These are phyloP conservation scores for Escovopsis sp. DNA, from an alignment of 2,329 filamentous ascomycete genomes.

Conservation along the genomic window DNA sequence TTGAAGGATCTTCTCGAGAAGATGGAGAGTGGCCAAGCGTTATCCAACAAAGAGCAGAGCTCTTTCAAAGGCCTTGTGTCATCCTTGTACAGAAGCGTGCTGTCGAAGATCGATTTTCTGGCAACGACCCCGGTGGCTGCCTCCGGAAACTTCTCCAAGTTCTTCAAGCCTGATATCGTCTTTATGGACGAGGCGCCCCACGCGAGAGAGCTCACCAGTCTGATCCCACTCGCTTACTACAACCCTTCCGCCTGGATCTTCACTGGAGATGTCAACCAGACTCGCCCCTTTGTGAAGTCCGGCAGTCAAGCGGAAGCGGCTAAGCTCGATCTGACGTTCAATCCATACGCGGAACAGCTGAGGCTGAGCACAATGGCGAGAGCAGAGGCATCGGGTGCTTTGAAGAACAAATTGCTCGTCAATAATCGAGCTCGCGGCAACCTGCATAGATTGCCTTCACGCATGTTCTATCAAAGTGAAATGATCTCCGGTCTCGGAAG, in stretches of 20 bases:
- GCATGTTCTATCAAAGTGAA: conserved; percentile 24
- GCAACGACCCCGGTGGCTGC: conserved; percentile 32
- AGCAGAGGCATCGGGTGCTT: conserved; percentile 17
- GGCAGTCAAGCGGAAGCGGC: conserved; percentile 7
- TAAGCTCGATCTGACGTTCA: conserved; percentile 10
- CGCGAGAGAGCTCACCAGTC: conserved; percentile 28
- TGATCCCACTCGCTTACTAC: conserved; percentile 30
- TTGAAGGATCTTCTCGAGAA: conserved; percentile 23
- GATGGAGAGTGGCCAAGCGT: conserved; percentile 15
- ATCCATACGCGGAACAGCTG: conserved; percentile 19
- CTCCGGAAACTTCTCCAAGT: conserved; percentile 19
- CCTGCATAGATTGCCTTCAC: conserved; percentile 26
- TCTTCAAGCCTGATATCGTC: conserved; percentile 69
- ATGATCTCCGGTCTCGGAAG: conserved; percentile 21
- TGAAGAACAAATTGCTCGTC: conserved; percentile 19
- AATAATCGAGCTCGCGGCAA: conserved; percentile 24
- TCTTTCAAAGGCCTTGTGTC: conserved; percentile 18
- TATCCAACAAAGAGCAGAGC: conserved; percentile 15
- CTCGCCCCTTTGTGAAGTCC: conserved; percentile 26
- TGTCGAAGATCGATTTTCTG: conserved; percentile 27
- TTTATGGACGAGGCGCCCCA: conserved; percentile 61
- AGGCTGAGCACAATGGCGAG: conserved; percentile 24
- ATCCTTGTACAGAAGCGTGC: conserved; percentile 23
- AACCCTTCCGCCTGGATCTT: conserved; percentile 29
- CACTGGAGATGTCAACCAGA: conserved; percentile 31